Evolutionary conservation across 2,329 filamentous ascomycete species (phyloP), one percentile per base, ranked within the genome.

Genomic region (Fusarium sublunatum): DNA sequence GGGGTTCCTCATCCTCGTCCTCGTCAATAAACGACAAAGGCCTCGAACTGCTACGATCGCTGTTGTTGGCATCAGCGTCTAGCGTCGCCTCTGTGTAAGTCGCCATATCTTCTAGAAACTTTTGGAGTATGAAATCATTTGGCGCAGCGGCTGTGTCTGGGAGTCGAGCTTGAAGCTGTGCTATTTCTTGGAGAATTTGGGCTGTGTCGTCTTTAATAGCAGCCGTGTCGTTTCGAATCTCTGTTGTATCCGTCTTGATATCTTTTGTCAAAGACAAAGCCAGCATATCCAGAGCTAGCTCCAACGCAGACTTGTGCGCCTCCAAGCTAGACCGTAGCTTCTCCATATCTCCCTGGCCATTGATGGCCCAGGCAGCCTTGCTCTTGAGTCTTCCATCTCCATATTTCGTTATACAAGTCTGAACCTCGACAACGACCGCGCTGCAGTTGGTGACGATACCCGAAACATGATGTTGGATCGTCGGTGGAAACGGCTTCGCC

Each of bases 231-330:
- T 56, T 22, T 0, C 35, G 61, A 0, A 64, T 25, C 1, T 61
- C 42, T 0, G 47, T 26, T 0, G 60, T 64, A 9, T 64, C 50
- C 0, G 26, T 3, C 24, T 61, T 61, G 22, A 64, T 57, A 0
- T 64, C 55, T 9, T 44, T 61, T 0, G 47, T 38, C 0, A 50
- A 2, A 1, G 42, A 41, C 12, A 64, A n/a, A 1, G 44, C 19
- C 0, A 64, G 3, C 55, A 65, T 53, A 2, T 61, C 60, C 0
- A 64, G 31, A 1, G 56, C 55, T 1, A 61, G 25, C 6, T 64
- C 60, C 2, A 64, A 1, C 0, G 60, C 61, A 2, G 40, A 40
- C 3, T 64, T 65, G n/a, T 65, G 56, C 6, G 56, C 55, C 12
- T 64, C 61, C 12, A 65, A 6, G 6, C 40, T 57, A 0, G 47